These are phyloP conservation scores for Scenedesmus sp. DNA, from an alignment of 163 green algal species.

Conservation along the genomic window DNA sequence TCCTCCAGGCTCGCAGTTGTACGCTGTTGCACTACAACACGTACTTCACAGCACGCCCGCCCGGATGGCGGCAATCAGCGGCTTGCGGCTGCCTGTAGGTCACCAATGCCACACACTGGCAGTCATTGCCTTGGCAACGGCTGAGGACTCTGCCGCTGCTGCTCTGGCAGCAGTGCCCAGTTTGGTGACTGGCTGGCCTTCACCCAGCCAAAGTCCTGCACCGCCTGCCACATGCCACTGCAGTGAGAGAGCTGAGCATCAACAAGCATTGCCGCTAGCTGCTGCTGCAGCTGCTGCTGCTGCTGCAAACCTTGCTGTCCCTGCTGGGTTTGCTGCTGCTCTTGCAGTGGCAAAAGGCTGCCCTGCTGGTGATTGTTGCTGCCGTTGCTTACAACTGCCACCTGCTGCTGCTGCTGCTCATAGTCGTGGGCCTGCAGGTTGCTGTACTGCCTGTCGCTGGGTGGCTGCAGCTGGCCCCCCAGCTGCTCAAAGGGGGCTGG, in stretches of 20 bases:
- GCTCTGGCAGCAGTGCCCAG: constrained; percentile 76
- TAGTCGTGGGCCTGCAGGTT: background rate
- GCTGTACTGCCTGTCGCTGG: background rate
- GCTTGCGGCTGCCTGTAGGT: too few relatives aligned
- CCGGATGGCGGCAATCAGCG: too few relatives aligned
- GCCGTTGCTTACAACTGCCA: background rate
- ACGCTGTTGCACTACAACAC: too few relatives aligned
- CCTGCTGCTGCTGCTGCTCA: constrained; percentile 33
- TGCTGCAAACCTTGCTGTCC: background rate
- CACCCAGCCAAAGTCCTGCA: constrained; percentile 93
- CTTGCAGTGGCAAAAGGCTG: background rate
- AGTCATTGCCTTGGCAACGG: background rate
- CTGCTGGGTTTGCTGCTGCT: constrained; percentile 24
- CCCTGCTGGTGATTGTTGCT: constrained; percentile 17
- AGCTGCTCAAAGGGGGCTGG: constrained; percentile 55
- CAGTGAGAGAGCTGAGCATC: constrained; percentile 5
- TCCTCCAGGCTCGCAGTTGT: too few relatives aligned
- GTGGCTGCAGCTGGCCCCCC: background rate
- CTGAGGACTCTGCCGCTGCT: constrained; percentile 19
- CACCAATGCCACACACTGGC: too few relatives aligned
- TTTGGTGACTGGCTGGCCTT: constrained; percentile 82
- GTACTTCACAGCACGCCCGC: too few relatives aligned
- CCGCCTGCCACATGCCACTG: constrained; percentile 66
- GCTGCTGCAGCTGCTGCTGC: constrained; percentile 16
- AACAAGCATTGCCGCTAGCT: background rate